Evolutionary conservation across 2,329 filamentous ascomycete genomes (phyloP).

Genomic region (Fusarium transvaalense): DNA sequence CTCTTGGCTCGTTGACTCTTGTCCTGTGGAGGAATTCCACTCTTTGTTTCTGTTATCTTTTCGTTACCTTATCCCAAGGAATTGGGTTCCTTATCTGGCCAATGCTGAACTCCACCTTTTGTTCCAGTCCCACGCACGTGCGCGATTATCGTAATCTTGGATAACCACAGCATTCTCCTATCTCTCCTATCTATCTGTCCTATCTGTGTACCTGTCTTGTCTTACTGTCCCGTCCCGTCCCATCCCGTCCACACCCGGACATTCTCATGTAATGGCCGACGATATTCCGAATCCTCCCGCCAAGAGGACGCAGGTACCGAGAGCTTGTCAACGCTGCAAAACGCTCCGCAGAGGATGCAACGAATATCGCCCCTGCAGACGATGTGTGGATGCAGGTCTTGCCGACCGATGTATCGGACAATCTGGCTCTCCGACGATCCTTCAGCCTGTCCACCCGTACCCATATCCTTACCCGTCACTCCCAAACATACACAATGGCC

Average conservation of each 20-base stretch:
- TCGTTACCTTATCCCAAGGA: slow-evolving; percentile 25
- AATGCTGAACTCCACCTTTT: neutral
- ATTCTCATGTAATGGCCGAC: slow-evolving; percentile 25
- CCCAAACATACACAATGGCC: neutral
- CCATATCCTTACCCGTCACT: neutral
- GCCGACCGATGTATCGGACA: slow-evolving; percentile 54
- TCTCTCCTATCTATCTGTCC: neutral
- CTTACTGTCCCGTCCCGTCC: neutral
- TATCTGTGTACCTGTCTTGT: too few species aligned
- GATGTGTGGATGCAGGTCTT: slow-evolving; percentile 59
- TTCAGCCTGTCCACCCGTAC: slow-evolving; percentile 10
- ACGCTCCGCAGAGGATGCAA: slow-evolving; percentile 59
- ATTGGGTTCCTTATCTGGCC: slow-evolving; percentile 8
- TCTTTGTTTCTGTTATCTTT: slow-evolving; percentile 26
- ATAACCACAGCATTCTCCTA: slow-evolving; percentile 2
- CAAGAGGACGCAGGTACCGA: slow-evolving; percentile 58
- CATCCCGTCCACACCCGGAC: neutral
- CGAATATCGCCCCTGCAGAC: slow-evolving; percentile 58
- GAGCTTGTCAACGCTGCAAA: slow-evolving; percentile 60
- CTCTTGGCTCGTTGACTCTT: neutral
- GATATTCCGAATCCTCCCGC: slow-evolving; percentile 31
- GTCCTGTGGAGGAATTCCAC: slow-evolving; percentile 3
- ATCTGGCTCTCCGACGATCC: slow-evolving; percentile 20
- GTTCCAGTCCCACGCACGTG: slow-evolving; percentile 13
- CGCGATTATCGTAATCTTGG: slow-evolving; percentile 31